Percentiles rank a stretch among this genome's conserved stretches.
These are phyloP conservation scores for Chenopodium quinoa DNA, from an alignment of 148 eudicot genomes.

Conservation along the genomic window DNA sequence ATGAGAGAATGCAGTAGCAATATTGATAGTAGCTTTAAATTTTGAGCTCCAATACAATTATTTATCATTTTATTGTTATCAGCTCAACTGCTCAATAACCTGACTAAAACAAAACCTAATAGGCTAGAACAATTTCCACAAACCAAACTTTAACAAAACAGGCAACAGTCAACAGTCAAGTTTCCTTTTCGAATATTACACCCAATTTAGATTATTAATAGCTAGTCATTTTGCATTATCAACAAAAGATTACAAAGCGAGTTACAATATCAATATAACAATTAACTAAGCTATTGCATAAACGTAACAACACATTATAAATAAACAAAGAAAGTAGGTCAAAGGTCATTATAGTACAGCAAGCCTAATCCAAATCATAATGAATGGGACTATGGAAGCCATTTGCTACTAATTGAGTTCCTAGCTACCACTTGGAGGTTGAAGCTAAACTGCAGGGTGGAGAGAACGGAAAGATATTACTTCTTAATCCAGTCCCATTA, in stretches of 20 bases:
- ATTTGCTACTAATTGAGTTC: neutral
- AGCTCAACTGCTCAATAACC: neutral
- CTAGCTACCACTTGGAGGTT: neutral
- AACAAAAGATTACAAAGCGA: too few species aligned
- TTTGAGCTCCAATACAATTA: too few species aligned
- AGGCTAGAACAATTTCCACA: neutral
- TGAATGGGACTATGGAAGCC: neutral
- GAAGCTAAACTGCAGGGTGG: neutral
- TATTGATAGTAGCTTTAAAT: too few species aligned
- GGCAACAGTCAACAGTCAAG: neutral
- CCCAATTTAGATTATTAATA: too few species aligned
- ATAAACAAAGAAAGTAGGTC: too few species aligned
- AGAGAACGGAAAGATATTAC: neutral
- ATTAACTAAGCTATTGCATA: too few species aligned
- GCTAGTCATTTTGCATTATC: too few species aligned
- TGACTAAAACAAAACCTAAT: neutral
- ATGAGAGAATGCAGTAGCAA: too few species aligned
- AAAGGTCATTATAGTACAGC: neutral
- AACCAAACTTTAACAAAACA: neutral
- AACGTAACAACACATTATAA: too few species aligned
- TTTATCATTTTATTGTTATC: too few species aligned
- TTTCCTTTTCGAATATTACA: too few species aligned
- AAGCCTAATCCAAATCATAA: neutral
- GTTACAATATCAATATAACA: too few species aligned
- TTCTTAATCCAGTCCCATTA: neutral